Evolutionary conservation across 2,329 filamentous ascomycete species (phyloP).

Genomic region (Phialophora tarda): DNA sequence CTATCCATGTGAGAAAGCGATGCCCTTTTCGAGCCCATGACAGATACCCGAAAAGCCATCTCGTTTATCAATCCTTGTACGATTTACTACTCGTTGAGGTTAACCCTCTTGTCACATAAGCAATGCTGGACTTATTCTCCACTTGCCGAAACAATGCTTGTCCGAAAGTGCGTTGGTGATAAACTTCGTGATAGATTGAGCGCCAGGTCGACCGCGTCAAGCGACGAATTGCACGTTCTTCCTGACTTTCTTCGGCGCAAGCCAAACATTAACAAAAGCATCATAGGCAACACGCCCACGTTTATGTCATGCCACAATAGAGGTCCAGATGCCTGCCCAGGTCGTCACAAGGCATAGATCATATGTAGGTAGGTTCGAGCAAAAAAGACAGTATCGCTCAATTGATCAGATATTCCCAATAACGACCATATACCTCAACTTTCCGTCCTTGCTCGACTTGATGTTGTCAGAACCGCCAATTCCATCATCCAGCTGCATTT

Average conservation of each 20-base stretch:
- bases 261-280: not conserved
- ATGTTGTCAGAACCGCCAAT: conserved; percentile 69
- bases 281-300: not conserved
- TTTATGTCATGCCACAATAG: not conserved
- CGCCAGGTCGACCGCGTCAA: not conserved
- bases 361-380: not conserved
- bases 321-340: not conserved
- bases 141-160: not conserved
- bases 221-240: not conserved
- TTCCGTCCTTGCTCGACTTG: conserved; percentile 52
- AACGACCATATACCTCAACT: conserved; percentile 64
- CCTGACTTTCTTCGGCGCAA: not conserved
- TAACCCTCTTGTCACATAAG: not conserved
- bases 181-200: not conserved
- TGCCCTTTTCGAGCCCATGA: not conserved
- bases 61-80: not conserved
- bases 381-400: conserved; percentile 1
- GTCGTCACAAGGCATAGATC: not conserved
- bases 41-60: not conserved
- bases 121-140: not conserved
- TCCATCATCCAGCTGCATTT: conserved; percentile 85
- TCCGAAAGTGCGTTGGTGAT: not conserved
- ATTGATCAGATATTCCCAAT: conserved; percentile 52
- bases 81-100: conserved; percentile 8
- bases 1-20: not conserved